phyloP scores from a whole-genome alignment of 2,329 filamentous ascomycete genomes.

The Coniochaeta prunicola region DNA sequence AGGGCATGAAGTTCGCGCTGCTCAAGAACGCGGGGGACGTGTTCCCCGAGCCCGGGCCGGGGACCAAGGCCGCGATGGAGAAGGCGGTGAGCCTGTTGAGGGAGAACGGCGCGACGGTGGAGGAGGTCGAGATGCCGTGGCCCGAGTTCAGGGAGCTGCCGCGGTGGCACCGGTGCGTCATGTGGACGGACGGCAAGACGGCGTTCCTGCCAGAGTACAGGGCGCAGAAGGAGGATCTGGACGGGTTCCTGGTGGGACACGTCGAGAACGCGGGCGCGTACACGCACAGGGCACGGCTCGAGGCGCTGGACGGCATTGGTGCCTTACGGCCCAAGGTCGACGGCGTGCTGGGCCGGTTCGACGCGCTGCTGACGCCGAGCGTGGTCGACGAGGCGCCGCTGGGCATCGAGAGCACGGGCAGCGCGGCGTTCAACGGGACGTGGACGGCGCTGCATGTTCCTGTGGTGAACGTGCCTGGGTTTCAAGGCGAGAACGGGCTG shows the following conservation, averaged over 20 bases:
- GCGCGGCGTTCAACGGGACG: slow-evolving; percentile 39
- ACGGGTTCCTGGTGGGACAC: slow-evolving; percentile 34
- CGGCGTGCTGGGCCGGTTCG: slow-evolving; percentile 40
- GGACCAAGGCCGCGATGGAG: slow-evolving; percentile 33
- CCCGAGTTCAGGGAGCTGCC: slow-evolving; percentile 27
- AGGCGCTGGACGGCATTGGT: slow-evolving; percentile 48
- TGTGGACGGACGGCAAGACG: slow-evolving; percentile 43
- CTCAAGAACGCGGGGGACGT: slow-evolving; percentile 36
- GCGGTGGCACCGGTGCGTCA: slow-evolving; percentile 42
- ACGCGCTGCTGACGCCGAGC: slow-evolving; percentile 50
- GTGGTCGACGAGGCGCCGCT: slow-evolving; percentile 51
- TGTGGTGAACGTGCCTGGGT: slow-evolving; percentile 58
- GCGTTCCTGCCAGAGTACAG: slow-evolving; percentile 48
- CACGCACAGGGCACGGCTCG: slow-evolving; percentile 38
- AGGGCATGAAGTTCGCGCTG: slow-evolving; percentile 46
- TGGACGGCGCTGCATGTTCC: slow-evolving; percentile 55
- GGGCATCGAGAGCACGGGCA: slow-evolving; percentile 47
- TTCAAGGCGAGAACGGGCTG: slow-evolving; percentile 47
- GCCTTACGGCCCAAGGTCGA: slow-evolving; percentile 48
- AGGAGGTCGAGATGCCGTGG: slow-evolving; percentile 49
- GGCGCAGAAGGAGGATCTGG: slow-evolving; percentile 36
- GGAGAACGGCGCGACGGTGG: slow-evolving; percentile 43
- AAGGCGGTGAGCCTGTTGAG: slow-evolving; percentile 30
- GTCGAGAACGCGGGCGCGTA: slow-evolving; percentile 40
- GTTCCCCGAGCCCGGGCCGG: slow-evolving; percentile 39